Evolutionary conservation across 805 yeast species (phyloP).

Genomic region (Lipomyces kockii): DNA sequence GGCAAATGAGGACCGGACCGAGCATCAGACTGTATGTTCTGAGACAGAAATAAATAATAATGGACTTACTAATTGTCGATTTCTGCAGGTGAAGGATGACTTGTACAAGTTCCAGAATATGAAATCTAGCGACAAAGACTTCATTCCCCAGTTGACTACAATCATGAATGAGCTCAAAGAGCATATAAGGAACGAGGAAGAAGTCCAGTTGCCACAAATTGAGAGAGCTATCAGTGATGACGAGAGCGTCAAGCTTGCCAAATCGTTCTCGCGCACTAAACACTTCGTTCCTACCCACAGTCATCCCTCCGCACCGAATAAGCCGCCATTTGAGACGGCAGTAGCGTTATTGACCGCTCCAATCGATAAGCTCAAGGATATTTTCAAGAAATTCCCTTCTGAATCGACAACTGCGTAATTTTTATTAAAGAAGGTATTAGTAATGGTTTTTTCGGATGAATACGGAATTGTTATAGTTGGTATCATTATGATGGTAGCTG

Average conservation of each 20-base stretch:
- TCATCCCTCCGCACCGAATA: conserved; percentile 20
- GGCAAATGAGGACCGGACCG: conserved; percentile 12
- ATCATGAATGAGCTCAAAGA: conserved; percentile 6
- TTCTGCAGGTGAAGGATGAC: conserved; percentile 4
- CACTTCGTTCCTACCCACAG: conserved; percentile 15
- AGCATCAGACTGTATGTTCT: conserved; percentile 6
- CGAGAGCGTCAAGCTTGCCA: conserved; percentile 8
- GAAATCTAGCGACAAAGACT: not conserved
- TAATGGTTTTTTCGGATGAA: too few relatives aligned
- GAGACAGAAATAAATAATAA: not conserved
- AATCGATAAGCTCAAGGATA: conserved; percentile 8
- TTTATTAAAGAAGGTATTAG: too few relatives aligned
- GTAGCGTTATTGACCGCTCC: conserved; percentile 18
- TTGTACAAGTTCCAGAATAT: conserved; percentile 11
- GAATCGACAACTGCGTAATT: not conserved
- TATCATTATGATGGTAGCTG: too few relatives aligned
- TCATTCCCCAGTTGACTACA: not conserved
- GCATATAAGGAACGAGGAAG: conserved; percentile 14
- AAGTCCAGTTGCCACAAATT: conserved; percentile 8
- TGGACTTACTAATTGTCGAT: not conserved
- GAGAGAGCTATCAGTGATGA: conserved; percentile 4
- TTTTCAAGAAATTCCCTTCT: conserved; percentile 1
- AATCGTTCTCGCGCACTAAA: conserved; percentile 8
- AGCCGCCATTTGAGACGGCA: conserved; percentile 17
- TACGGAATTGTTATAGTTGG: too few relatives aligned